Evolutionary conservation across 345 rosid species (phyloP).

Genomic region (Brassica rapa): DNA sequence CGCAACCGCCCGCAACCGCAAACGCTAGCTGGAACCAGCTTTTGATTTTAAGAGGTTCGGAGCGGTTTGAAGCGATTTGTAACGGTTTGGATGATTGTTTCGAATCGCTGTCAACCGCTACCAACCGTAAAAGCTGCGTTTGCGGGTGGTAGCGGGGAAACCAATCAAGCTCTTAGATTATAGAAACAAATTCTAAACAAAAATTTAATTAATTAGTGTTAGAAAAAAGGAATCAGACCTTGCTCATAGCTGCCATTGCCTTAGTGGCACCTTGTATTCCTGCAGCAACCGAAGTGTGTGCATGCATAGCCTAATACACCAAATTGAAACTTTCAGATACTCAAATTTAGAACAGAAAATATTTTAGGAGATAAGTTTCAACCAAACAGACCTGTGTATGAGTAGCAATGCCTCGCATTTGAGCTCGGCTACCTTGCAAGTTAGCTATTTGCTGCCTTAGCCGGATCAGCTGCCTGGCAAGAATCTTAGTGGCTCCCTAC

Average conservation of each 20-base stretch:
- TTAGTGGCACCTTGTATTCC: constrained; percentile 93
- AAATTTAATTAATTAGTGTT: neutral
- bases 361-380: neutral
- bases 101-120: too few species aligned
- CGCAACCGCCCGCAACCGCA: too few species aligned
- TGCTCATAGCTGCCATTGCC: constrained; percentile 87
- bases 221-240: constrained; percentile 48
- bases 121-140: too few species aligned
- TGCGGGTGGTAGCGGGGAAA: too few species aligned
- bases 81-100: too few species aligned
- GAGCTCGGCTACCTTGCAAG: constrained; percentile 95
- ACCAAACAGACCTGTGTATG: constrained; percentile 72
- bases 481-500: constrained; percentile 82
- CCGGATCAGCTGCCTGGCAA: constrained; percentile 84
- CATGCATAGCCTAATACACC: constrained; percentile 77
- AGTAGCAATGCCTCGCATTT: constrained; percentile 97
- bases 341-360: too few species aligned
- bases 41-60: too few species aligned
- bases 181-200: neutral
- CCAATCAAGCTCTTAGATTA: too few species aligned
- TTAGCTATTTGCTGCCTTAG: constrained; percentile 90
- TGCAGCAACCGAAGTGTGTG: constrained; percentile 86
- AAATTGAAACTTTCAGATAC: too few species aligned
- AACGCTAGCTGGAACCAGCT: too few species aligned
- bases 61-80: too few species aligned